Base-by-base conservation (phyloP, 176 grass and related monocot species). In the Areca catechu region DNA sequence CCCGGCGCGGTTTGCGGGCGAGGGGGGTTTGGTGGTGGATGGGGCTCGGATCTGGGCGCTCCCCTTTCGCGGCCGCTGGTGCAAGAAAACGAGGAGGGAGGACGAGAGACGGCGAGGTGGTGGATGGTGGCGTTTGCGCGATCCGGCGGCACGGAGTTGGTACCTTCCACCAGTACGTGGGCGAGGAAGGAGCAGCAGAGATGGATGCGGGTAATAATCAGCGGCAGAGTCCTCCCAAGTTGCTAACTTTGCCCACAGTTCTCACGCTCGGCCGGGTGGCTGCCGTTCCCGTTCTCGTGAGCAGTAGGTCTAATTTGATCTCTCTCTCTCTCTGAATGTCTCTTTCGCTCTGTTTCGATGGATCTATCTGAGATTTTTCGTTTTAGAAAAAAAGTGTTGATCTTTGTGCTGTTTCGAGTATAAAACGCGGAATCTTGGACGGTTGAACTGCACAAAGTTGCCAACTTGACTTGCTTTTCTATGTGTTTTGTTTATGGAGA, bases 231-330 rank as follows among this genome's bases (percentile, higher is more conserved):
- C 56, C 74, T 5, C 60, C 61, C 9, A 76, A 63, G 72, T 63
- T 99, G 73, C 78, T 99, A 50, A 99, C 88, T 61, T 77, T 99
- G 18, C 94, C 94, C 58, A 99, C 94, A 15, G 56, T 99, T 16
- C 84, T 99, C 22, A 99, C 94, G 49, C 88, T 93, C 58, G 84
- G 94, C 20, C 79, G 94, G 62, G 88, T 99, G 2, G 88, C 73
- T 17, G 88, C 94, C 10, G 94, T 99, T 68, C 94, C 94, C 9
- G 60, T 99, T 51, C 84, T 99, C 52, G 81, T 89, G 56, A 78
- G 81, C 76, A 93, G 94, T 99, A 67, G 71, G 94, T 66, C 34
- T 43, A 43, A 12, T 43, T 43, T 43, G 34, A 43, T 43, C 34
- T 43, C 10, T 23, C 34, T 43, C 10, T 23, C 22, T 43, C 34